phyloP scores from a whole-genome alignment of 1,284 basidiomycete species.

The Pholiota adiposa region DNA sequence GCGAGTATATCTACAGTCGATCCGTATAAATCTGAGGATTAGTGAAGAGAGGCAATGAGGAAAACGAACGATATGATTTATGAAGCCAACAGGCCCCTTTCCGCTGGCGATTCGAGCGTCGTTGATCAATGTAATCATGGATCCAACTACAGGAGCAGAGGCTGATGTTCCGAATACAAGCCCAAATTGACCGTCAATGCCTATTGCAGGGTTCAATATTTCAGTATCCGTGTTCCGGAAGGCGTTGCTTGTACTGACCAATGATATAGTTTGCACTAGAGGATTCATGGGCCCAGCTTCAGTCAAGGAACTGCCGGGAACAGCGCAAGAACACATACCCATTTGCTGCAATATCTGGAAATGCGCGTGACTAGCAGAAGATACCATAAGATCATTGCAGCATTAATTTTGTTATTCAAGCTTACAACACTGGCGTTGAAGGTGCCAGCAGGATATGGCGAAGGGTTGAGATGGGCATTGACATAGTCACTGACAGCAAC shows the following conservation, averaged over 20 bases:
- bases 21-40: not conserved
- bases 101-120: slow-evolving; percentile 46
- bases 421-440: slow-evolving; percentile 28
- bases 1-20: slow-evolving; percentile 40
- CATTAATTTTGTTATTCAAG: not conserved
- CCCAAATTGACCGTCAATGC: slow-evolving; percentile 37
- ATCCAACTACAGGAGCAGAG: slow-evolving; percentile 43
- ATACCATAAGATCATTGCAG: not conserved
- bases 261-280: slow-evolving; percentile 28
- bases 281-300: not conserved
- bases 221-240: not conserved
- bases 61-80: slow-evolving; percentile 42
- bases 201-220: not conserved
- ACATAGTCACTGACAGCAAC: slow-evolving; percentile 23
- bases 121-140: slow-evolving; percentile 51
- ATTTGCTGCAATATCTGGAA: slow-evolving; percentile 29
- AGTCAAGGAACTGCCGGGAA: not conserved
- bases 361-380: slow-evolving; percentile 22
- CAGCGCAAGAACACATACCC: slow-evolving; percentile 19
- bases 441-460: slow-evolving; percentile 24
- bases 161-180: slow-evolving; percentile 42
- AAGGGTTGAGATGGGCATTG: slow-evolving; percentile 24
- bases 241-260: slow-evolving; percentile 12
- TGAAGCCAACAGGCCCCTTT: slow-evolving; percentile 45
- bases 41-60: not conserved